Percentiles rank a stretch among this genome's conserved stretches.
phyloP scores from a whole-genome alignment of 192 early-diverging fungal genomes.

The Coemansia sp. region DNA sequence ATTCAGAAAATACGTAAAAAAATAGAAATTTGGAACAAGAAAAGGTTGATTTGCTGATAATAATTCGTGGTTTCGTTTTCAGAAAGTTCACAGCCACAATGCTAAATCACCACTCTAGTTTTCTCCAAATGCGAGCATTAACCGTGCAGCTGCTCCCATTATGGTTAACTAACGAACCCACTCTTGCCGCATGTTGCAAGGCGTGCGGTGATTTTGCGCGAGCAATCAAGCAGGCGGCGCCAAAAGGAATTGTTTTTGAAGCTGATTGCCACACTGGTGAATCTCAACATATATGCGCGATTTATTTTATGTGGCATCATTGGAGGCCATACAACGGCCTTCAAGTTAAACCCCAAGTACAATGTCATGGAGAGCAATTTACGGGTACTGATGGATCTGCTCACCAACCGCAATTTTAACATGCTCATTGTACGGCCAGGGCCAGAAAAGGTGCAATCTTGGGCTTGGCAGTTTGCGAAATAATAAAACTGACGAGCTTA shows the following conservation, averaged over 20 bases:
- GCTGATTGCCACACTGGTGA: conserved; percentile 63
- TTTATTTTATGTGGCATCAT: conserved; percentile 74
- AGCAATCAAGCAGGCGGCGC: conserved; percentile 62
- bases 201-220: conserved; percentile 51
- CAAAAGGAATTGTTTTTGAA: conserved; percentile 83
- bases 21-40: too few relatives aligned
- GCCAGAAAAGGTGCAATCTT: not conserved
- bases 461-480: not conserved
- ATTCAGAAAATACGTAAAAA: not conserved
- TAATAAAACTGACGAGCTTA: not conserved
- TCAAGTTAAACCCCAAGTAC: conserved; percentile 55
- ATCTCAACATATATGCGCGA: conserved; percentile 64
- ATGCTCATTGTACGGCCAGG: conserved; percentile 49
- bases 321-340: conserved; percentile 64
- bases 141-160: too few relatives aligned
- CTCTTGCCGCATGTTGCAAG: conserved; percentile 60
- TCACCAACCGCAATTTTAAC: conserved; percentile 69
- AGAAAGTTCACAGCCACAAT: too few relatives aligned
- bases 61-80: too few relatives aligned
- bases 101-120: too few relatives aligned
- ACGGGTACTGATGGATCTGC: conserved; percentile 62
- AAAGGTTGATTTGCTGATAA: too few relatives aligned
- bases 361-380: conserved; percentile 69
- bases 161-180: too few relatives aligned
- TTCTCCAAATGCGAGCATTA: too few relatives aligned